Conservation (phyloP, 768 basidiomycete genomes). For the Xanthoconium stramineum region DNA sequence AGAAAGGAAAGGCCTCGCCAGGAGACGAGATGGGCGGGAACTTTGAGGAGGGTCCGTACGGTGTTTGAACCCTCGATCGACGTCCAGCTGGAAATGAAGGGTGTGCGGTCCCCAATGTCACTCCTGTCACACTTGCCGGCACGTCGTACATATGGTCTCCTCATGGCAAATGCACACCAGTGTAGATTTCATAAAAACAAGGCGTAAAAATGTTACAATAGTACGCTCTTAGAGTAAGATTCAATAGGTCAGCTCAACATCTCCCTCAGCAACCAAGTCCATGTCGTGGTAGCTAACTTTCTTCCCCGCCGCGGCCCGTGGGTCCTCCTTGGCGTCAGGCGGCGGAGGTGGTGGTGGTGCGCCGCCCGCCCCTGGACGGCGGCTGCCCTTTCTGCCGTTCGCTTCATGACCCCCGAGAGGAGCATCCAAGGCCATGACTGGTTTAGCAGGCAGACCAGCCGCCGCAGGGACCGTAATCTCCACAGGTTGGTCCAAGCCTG, state of each 20-base stretch:
- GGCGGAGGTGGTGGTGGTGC: conserved; percentile 77
- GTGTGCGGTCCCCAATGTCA: conserved; percentile 18
- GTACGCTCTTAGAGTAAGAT: conserved; percentile 23
- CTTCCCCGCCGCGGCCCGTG: conserved; percentile 82
- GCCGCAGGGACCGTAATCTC: conserved; percentile 53
- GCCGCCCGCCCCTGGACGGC: conserved; percentile 37
- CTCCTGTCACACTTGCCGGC: conserved; percentile 23
- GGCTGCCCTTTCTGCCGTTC: conserved; percentile 34
- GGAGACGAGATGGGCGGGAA: conserved; percentile 21
- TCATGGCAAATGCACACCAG: conserved; percentile 23
- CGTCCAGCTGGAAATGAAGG: conserved; percentile 24
- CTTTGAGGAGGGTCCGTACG: conserved; percentile 9
- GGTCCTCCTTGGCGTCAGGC: conserved; percentile 89
- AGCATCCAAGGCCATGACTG: conserved; percentile 53
- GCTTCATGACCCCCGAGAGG: conserved; percentile 41
- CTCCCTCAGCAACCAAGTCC: conserved; percentile 86
- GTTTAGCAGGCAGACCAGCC: conserved; percentile 80
- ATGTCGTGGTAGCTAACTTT: conserved; percentile 95
- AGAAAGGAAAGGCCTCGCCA: conserved; percentile 23
- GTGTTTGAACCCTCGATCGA: conserved; percentile 28
- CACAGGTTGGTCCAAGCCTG: conserved; percentile 40
- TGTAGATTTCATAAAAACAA: conserved; percentile 30
- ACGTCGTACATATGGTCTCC: conserved; percentile 8
- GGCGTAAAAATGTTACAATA: conserved; percentile 20
- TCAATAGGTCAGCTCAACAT: conserved; percentile 53